Conservation (phyloP, 1,139 yeast genomes). For the Candida sp. region DNA sequence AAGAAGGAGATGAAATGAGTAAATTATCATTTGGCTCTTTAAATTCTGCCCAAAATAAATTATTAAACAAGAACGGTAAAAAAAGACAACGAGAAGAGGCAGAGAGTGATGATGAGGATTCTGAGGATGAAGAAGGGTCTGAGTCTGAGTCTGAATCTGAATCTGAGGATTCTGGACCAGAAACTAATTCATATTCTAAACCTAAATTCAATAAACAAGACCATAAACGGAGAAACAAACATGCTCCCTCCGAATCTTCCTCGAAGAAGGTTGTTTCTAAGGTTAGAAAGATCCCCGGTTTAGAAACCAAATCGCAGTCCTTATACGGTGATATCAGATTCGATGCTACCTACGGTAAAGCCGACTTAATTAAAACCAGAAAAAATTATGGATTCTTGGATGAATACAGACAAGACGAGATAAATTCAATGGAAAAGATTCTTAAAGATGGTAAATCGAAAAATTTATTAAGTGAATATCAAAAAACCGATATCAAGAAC, state of each 20-base stretch:
- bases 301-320: conserved; percentile 37
- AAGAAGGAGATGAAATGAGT: conserved; percentile 17
- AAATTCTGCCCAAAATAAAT: conserved; percentile 51
- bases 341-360: conserved; percentile 85
- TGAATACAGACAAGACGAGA: conserved; percentile 76
- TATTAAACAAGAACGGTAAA: conserved; percentile 18
- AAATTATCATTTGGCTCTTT: conserved; percentile 57
- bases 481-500: conserved; percentile 52
- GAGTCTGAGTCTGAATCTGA: conserved; percentile 7
- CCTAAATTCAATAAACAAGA: conserved; percentile 4
- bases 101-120: conserved; percentile 9
- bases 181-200: conserved; percentile 12
- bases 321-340: conserved; percentile 80
- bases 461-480: conserved; percentile 39
- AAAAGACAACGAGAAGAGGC: conserved; percentile 7
- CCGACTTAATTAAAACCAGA: conserved; percentile 63
- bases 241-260: conserved; percentile 78
- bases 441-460: conserved; percentile 54
- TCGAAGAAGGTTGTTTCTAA: conserved; percentile 69
- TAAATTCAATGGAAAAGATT: conserved; percentile 53
- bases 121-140: conserved; percentile 2
- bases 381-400: conserved; percentile 82
- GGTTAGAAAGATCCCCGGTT: conserved; percentile 74
- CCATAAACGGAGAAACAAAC: conserved; percentile 49
- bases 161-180: conserved; percentile 13